These are phyloP conservation scores for Calonectria henricotiae DNA, from an alignment of 2,329 filamentous ascomycete species.

Conservation along the genomic window DNA sequence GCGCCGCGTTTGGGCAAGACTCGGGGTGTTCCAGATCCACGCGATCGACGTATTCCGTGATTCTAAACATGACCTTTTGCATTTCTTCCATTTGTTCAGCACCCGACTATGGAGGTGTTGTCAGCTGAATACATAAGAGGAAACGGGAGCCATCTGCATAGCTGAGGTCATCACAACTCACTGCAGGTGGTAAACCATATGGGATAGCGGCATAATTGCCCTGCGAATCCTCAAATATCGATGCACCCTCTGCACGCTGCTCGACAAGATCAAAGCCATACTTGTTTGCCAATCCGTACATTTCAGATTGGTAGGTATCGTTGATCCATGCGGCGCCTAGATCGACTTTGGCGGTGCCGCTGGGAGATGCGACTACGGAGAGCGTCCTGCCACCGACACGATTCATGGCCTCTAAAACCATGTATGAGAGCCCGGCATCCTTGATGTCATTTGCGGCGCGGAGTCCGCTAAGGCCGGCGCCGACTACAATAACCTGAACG, in stretches of 20 bases:
- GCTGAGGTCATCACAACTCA: not conserved
- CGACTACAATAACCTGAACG: slow-evolving; percentile 25
- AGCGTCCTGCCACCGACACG: slow-evolving; percentile 20
- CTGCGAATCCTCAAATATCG: not conserved
- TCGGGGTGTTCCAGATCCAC: slow-evolving; percentile 7
- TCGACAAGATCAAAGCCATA: slow-evolving; percentile 14
- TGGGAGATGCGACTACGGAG: not conserved
- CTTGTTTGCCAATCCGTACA: slow-evolving; percentile 9
- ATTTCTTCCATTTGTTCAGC: not conserved
- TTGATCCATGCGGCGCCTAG: slow-evolving; percentile 21
- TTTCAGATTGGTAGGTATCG: slow-evolving; percentile 1
- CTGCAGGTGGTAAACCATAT: not conserved
- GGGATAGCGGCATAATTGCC: not conserved
- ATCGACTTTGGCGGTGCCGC: not conserved
- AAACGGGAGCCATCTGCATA: no score
- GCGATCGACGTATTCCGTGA: not conserved
- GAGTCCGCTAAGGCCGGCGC: slow-evolving; percentile 28
- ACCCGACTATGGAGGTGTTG: not conserved
- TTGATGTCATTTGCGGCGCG: slow-evolving; percentile 19
- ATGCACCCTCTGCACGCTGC: not conserved
- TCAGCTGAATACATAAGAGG: not conserved
- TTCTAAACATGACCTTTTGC: not conserved
- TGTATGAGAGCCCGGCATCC: slow-evolving; percentile 13
- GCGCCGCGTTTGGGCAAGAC: not conserved
- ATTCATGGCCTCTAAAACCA: slow-evolving; percentile 26